Evolutionary conservation across 2,329 filamentous ascomycete genomes (phyloP).

Genomic region (Fusarium sp.): DNA sequence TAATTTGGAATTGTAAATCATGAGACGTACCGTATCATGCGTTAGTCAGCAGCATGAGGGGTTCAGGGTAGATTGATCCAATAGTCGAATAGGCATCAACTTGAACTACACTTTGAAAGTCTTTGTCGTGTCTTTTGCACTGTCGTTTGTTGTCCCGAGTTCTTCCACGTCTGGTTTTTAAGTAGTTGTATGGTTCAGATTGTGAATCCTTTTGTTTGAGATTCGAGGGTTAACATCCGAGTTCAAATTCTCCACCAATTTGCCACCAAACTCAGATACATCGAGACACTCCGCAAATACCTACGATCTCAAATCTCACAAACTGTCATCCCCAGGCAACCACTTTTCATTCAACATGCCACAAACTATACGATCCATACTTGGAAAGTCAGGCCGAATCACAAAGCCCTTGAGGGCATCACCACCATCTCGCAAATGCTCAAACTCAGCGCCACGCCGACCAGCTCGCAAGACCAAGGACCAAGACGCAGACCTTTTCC

Average conservation of each 20-base stretch:
- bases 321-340: background rate
- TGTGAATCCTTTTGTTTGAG: too few relatives aligned
- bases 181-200: background rate
- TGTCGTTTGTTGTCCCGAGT: background rate
- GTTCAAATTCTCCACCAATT: constrained; percentile 30
- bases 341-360: constrained; percentile 37
- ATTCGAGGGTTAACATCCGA: background rate
- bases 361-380: constrained; percentile 56
- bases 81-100: constrained; percentile 7
- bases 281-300: background rate
- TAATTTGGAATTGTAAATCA: background rate
- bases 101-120: background rate
- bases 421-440: constrained; percentile 25
- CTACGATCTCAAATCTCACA: background rate
- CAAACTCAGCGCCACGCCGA: constrained; percentile 49
- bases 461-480: constrained; percentile 42
- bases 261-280: constrained; percentile 32
- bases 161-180: background rate
- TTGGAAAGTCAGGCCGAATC: constrained; percentile 56
- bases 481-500: constrained; percentile 52
- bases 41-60: constrained; percentile 33
- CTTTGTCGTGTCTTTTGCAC: background rate
- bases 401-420: constrained; percentile 50
- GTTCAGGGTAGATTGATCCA: constrained; percentile 2
- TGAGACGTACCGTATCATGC: background rate